phyloP scores from a whole-genome alignment of 768 basidiomycete genomes.

The Naematelia aurantialba region DNA sequence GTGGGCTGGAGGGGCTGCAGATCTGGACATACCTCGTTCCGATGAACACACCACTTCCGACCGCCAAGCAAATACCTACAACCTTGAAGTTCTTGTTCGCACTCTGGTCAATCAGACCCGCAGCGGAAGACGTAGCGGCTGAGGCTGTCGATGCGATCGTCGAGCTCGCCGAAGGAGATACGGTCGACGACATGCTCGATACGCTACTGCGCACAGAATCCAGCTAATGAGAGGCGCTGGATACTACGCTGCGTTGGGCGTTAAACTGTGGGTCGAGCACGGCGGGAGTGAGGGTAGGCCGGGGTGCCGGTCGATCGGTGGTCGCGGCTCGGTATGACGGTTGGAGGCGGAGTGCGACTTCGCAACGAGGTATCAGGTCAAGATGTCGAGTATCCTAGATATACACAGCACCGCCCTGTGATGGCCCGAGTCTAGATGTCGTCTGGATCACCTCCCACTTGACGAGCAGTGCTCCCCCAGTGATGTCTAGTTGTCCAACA shows the following conservation, averaged over 20 bases:
- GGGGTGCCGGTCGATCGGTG: neutral
- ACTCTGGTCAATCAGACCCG: conserved; percentile 5
- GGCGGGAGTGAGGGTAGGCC: neutral
- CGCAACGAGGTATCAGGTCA: neutral
- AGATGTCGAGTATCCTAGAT: too few species aligned
- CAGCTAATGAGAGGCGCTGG: neutral
- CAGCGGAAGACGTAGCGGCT: conserved; percentile 28
- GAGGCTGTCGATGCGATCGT: conserved; percentile 21
- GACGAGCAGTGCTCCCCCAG: too few species aligned
- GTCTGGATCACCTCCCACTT: too few species aligned
- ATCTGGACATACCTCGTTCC: conserved; percentile 54
- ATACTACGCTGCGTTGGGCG: neutral
- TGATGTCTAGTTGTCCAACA: too few species aligned
- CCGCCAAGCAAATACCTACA: conserved; percentile 52
- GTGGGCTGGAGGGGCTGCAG: neutral
- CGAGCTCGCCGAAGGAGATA: neutral
- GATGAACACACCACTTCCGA: conserved; percentile 75
- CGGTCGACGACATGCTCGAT: neutral
- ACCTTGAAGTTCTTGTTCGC: conserved; percentile 51
- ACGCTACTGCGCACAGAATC: too few species aligned
- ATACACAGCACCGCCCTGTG: too few species aligned
- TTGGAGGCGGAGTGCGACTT: neutral
- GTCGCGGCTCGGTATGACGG: neutral
- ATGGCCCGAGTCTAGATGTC: too few species aligned
- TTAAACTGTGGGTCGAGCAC: neutral